Percentiles rank a stretch among this genome's conserved stretches.
Evolutionary conservation across 495 filamentous ascomycete species (phyloP).

Genomic region (Xylaria palmicola): DNA sequence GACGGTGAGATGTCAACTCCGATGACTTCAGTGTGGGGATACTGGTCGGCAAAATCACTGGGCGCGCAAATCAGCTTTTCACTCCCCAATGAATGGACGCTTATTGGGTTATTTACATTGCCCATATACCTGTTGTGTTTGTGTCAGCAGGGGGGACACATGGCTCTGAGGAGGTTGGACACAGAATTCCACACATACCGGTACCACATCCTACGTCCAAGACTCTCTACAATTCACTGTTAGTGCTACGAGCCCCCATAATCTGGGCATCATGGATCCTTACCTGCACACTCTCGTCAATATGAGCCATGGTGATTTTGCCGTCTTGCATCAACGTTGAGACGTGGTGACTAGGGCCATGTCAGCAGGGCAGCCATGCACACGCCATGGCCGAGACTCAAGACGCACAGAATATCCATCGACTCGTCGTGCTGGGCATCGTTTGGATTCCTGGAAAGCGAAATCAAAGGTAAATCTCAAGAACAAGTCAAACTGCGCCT

Average conservation of each 20-base stretch:
- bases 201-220: conserved; percentile 41
- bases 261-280: neutral
- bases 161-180: neutral
- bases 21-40: conserved; percentile 50
- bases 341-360: conserved; percentile 30
- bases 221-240: conserved; percentile 24
- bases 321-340: conserved; percentile 37
- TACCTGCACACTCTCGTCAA: conserved; percentile 30
- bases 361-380: neutral
- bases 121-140: conserved; percentile 34
- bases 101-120: conserved; percentile 28
- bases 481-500: neutral
- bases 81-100: neutral
- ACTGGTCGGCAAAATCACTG: conserved; percentile 59
- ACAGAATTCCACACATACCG: conserved; percentile 20
- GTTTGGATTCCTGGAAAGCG: conserved; percentile 32
- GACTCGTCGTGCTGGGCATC: conserved; percentile 36
- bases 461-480: neutral
- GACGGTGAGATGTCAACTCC: conserved; percentile 58
- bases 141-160: neutral
- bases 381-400: neutral
- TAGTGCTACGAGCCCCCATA: neutral
- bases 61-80: neutral
- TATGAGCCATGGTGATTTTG: conserved; percentile 42
- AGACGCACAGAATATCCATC: conserved; percentile 35